Evolutionary conservation across 164 flowering plant species (phyloP), one percentile per base, ranked within the genome.

Genomic region (Echeveria elegans): DNA sequence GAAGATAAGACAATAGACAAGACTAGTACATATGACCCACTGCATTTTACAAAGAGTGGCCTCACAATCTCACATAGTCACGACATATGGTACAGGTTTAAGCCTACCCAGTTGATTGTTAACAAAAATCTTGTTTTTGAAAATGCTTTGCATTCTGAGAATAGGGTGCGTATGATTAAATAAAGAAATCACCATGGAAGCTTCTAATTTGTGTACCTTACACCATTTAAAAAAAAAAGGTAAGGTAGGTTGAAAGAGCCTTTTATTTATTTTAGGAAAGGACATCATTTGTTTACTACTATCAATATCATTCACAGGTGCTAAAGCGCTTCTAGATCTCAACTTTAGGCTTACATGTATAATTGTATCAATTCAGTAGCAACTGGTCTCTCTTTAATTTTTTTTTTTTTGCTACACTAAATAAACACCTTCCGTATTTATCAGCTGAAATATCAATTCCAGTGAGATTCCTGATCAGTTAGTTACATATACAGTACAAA

Each of bases 201-300:
- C 56, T 50, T 50, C 56, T 50, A 50, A n/a, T 50, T 24, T 21
- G 56, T 50, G 56, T 50, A 50, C 56, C 56, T 50, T n/a, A 50
- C 56, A 50, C 56, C 28, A 50, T 50, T 50, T 50, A 50, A 50
- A 19, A 26, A 21, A 50, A 21, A 50, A 50, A 21, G 56, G 12
- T 6, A 0, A 26, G 56, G 23, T 50, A 50, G 56, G 56, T 50
- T 50, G 56, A 18, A 50, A 50, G 5, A 4, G 26, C 56, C 26
- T n/a, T 50, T 10, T 8, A 4, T 50, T 50, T 50, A n/a, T 26
- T 23, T n/a, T 50, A 23, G 56, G 56, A 50, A 50, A 1, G 9
- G 56, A 50, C 56, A 50, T 50, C 23, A 18, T 21, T 19, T 50
- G 53, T 18, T 50, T 50, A 21, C 21, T 50, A 50, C 56, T 11